These are phyloP conservation scores for Penicillium alfredii DNA, from an alignment of 495 filamentous ascomycete genomes.

Conservation along the genomic window DNA sequence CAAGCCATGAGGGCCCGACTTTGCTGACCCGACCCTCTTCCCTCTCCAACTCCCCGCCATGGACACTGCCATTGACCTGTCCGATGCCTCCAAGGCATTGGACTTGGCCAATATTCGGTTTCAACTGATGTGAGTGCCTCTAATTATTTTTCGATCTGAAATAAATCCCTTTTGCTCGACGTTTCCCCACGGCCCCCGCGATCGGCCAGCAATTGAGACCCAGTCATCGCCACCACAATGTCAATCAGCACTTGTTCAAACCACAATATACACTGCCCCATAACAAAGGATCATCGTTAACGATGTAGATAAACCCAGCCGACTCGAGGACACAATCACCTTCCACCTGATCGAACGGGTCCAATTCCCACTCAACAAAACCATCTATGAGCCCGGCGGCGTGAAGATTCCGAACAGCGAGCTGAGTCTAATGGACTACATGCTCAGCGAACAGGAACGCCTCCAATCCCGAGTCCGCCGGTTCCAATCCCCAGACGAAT, in stretches of 20 bases:
- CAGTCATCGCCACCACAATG: too few species aligned
- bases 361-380: constrained; percentile 89
- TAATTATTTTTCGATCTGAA: too few species aligned
- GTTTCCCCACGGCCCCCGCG: constrained; percentile 9
- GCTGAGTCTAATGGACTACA: constrained; percentile 88
- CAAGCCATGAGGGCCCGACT: too few species aligned
- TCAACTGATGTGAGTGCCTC: constrained; percentile 73
- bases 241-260: too few species aligned
- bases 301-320: too few species aligned
- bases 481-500: constrained; percentile 94
- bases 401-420: constrained; percentile 65
- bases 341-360: constrained; percentile 98
- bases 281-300: too few species aligned
- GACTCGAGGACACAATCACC: constrained; percentile 96
- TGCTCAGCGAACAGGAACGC: constrained; percentile 80
- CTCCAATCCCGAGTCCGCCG: constrained; percentile 92
- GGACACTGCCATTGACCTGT: constrained; percentile 87
- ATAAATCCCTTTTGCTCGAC: constrained; percentile 1
- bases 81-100: constrained; percentile 73
- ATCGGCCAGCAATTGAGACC: constrained; percentile 1
- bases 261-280: constrained; percentile 1
- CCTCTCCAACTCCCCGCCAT: constrained; percentile 43
- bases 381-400: constrained; percentile 79
- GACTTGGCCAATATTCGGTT: constrained; percentile 90
- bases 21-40: constrained; percentile 9